phyloP scores from a whole-genome alignment of 106 monocot genomes.

The Dioscorea zingiberensis region DNA sequence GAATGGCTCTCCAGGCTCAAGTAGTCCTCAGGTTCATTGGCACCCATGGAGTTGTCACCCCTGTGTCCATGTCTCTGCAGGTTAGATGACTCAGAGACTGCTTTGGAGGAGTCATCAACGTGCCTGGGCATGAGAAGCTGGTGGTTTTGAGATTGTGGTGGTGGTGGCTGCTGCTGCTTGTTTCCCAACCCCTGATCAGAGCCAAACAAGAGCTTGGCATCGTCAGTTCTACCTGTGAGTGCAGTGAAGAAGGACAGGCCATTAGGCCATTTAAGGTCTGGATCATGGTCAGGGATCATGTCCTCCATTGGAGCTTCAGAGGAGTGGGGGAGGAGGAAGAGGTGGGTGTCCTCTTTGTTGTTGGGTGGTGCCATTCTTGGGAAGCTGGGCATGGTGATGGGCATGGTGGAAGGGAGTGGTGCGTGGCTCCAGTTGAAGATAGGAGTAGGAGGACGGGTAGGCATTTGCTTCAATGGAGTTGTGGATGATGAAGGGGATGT shows the following conservation, averaged over 20 bases:
- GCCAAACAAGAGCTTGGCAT: constrained; percentile 69
- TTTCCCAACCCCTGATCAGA: constrained; percentile 10
- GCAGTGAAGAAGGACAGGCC: constrained; percentile 85
- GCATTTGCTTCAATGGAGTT: constrained; percentile 27
- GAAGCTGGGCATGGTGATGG: constrained; percentile 11
- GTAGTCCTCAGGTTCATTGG: constrained; percentile 30
- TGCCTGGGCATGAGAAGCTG: constrained; percentile 1
- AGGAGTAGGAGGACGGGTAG: constrained; percentile 26
- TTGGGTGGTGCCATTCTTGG: constrained; percentile 8
- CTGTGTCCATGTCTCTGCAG: no score
- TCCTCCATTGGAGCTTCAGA: constrained; percentile 36
- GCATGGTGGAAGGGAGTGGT: constrained; percentile 13
- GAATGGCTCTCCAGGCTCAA: constrained; percentile 54
- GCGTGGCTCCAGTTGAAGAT: constrained; percentile 60
- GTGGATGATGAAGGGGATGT: constrained; percentile 20
- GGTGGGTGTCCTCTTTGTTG: constrained; percentile 21
- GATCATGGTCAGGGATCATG: constrained; percentile 44
- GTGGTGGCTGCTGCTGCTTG: constrained; percentile 6
- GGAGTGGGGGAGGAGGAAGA: constrained; percentile 20
- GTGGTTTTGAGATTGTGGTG: not conserved
- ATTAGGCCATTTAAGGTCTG: constrained; percentile 80
- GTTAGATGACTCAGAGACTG: no score
- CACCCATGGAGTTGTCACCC: constrained; percentile 3
- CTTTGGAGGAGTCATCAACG: no score
- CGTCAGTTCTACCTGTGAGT: constrained; percentile 58